Evolutionary conservation across 108 stramenopile species (phyloP).

Genomic region (Pseudonitzschia delicatissima): DNA sequence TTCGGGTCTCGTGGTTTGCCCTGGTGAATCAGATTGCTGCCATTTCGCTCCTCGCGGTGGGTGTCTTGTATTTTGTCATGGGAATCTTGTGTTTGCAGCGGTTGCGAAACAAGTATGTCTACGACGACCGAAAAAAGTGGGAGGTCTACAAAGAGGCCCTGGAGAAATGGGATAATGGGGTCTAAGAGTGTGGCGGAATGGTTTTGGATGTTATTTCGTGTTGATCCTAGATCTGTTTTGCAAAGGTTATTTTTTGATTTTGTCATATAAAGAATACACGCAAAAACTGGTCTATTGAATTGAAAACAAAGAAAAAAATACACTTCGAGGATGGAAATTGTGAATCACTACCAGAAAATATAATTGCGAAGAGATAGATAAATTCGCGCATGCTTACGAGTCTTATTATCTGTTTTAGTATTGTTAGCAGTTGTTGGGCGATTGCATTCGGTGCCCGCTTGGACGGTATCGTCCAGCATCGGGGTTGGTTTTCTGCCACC

Average conservation of each 20-base stretch:
- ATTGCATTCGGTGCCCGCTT: constrained; percentile 51
- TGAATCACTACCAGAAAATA: too few species aligned
- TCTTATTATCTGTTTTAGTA: too few species aligned
- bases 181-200: too few species aligned
- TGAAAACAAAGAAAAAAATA: too few species aligned
- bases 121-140: constrained; percentile 47
- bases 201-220: too few species aligned
- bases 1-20: constrained; percentile 41
- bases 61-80: constrained; percentile 58
- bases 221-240: too few species aligned
- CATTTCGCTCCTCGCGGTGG: constrained; percentile 50
- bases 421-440: constrained; percentile 51
- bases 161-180: constrained; percentile 36
- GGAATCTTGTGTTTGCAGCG: constrained; percentile 68
- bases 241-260: too few species aligned
- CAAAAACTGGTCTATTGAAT: too few species aligned
- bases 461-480: constrained; percentile 78
- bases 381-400: too few species aligned
- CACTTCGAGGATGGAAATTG: too few species aligned
- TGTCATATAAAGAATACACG: too few species aligned
- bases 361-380: too few species aligned
- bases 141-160: constrained; percentile 49
- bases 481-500: constrained; percentile 77
- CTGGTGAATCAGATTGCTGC: constrained; percentile 62
- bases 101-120: constrained; percentile 51